phyloP scores from a whole-genome alignment of 768 basidiomycete species.

The Gloeopeniophorella convolvens region DNA sequence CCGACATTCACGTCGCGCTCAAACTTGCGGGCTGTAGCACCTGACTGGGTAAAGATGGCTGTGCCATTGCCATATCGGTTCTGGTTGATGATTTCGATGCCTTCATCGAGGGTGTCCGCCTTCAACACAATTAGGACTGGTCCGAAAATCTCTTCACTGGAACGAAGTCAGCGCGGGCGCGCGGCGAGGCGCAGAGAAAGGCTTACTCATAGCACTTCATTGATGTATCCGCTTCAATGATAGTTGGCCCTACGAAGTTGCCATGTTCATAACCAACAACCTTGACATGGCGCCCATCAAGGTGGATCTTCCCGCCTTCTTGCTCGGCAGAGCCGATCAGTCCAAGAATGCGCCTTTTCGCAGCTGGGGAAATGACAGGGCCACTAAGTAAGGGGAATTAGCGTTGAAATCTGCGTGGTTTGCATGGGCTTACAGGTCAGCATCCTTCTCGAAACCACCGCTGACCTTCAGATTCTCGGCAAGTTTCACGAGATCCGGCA shows the following conservation, averaged over 20 bases:
- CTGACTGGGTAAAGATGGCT: slow-evolving; percentile 94
- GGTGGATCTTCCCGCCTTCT: slow-evolving; percentile 79
- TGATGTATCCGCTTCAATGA: slow-evolving; percentile 72
- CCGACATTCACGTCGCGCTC: slow-evolving; percentile 85
- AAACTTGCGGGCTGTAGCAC: slow-evolving; percentile 91
- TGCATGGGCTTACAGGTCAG: slow-evolving; percentile 62
- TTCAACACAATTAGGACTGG: slow-evolving; percentile 77
- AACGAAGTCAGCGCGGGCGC: slow-evolving; percentile 3
- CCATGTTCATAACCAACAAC: slow-evolving; percentile 77
- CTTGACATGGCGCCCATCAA: slow-evolving; percentile 72
- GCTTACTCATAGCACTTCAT: slow-evolving; percentile 86
- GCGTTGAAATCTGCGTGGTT: background rate
- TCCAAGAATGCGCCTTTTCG: slow-evolving; percentile 68
- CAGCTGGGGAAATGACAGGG: slow-evolving; percentile 74
- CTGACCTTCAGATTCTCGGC: slow-evolving; percentile 74
- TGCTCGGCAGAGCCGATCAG: slow-evolving; percentile 68
- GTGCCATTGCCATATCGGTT: slow-evolving; percentile 93
- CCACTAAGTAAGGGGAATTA: slow-evolving; percentile 38
- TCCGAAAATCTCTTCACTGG: slow-evolving; percentile 91
- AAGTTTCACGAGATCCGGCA: slow-evolving; percentile 80
- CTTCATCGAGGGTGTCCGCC: slow-evolving; percentile 84
- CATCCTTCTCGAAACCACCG: slow-evolving; percentile 83
- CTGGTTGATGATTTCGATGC: slow-evolving; percentile 80
- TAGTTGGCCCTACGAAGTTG: slow-evolving; percentile 92
- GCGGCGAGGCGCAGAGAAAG: background rate